Percentiles rank a stretch among this genome's conserved stretches.
Conservation (phyloP, 441 rosid genomes). For the Gossypium davidsonii region DNA sequence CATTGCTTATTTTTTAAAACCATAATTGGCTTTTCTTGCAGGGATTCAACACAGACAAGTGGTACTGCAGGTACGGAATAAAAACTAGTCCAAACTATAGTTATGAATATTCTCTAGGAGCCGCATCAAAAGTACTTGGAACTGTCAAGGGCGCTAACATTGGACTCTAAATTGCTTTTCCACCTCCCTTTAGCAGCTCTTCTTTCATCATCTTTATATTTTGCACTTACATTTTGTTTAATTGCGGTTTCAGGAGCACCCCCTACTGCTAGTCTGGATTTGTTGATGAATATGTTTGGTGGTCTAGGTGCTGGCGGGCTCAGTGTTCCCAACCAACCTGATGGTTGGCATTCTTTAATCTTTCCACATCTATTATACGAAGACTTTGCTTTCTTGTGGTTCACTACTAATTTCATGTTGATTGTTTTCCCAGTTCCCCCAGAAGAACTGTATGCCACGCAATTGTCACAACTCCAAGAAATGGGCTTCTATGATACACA, state of each 20-base stretch:
- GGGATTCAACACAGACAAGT: slow-evolving; percentile 45
- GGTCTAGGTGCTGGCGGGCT: slow-evolving; percentile 51
- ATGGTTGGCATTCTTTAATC: slow-evolving; percentile 29
- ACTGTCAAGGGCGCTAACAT: background rate
- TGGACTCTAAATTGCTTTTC: background rate
- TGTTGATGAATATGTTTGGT: slow-evolving; percentile 57
- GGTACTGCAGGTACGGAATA: slow-evolving; percentile 38
- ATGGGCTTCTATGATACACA: slow-evolving; percentile 87
- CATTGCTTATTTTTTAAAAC: background rate
- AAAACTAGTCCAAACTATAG: background rate
- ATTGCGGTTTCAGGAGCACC: slow-evolving; percentile 30
- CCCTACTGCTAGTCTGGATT: slow-evolving; percentile 32
- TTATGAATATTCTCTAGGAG: background rate
- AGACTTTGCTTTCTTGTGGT: background rate
- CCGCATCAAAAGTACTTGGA: background rate
- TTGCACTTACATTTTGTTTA: background rate
- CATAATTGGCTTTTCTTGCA: slow-evolving; percentile 19
- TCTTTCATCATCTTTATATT: background rate
- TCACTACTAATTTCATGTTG: background rate
- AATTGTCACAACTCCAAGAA: slow-evolving; percentile 79
- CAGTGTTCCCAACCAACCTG: slow-evolving; percentile 32
- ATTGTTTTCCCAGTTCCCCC: slow-evolving; percentile 49
- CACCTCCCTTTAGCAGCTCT: background rate
- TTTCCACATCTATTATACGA: background rate
- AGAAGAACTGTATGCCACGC: slow-evolving; percentile 73